A percentile compares a stretch with the other conserved stretches of the same genome.
Evolutionary conservation across 495 filamentous ascomycete genomes (phyloP).

Genomic region (Platismatia glauca): DNA sequence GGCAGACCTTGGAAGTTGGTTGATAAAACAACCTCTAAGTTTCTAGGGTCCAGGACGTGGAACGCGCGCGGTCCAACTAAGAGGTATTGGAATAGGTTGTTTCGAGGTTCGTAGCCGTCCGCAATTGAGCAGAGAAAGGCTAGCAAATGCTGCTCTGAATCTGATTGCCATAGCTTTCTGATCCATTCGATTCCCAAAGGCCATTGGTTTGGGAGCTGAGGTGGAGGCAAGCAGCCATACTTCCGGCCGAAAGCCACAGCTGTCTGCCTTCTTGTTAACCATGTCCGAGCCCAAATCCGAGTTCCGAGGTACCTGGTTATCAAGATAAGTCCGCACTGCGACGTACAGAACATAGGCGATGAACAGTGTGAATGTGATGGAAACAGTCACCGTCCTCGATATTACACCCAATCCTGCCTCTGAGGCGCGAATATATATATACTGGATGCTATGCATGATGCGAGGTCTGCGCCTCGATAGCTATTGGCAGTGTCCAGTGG

Average conservation of each 20-base stretch:
- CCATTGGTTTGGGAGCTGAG: slow-evolving; percentile 28
- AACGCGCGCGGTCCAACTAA: slow-evolving; percentile 22
- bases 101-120: slow-evolving; percentile 21
- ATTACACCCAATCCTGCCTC: no score
- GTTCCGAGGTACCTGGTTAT: slow-evolving; percentile 11
- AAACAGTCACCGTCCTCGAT: neutral
- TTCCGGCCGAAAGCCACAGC: slow-evolving; percentile 12
- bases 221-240: slow-evolving; percentile 28
- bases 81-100: slow-evolving; percentile 26
- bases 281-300: neutral
- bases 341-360: neutral
- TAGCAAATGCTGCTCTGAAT: slow-evolving; percentile 24
- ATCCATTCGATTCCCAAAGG: slow-evolving; percentile 34
- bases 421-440: no score
- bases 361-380: neutral
- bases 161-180: slow-evolving; percentile 26
- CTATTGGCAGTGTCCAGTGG: neutral
- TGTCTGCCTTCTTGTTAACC: slow-evolving; percentile 6
- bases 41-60: slow-evolving; percentile 28
- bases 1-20: slow-evolving; percentile 26
- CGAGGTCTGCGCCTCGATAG: neutral
- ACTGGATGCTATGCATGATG: no score
- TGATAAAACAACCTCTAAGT: slow-evolving; percentile 32
- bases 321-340: no score
- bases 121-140: slow-evolving; percentile 26